Evolutionary conservation across 148 eudicot species (phyloP), one percentile per base, ranked within the genome.

Genomic region (Silene conica): DNA sequence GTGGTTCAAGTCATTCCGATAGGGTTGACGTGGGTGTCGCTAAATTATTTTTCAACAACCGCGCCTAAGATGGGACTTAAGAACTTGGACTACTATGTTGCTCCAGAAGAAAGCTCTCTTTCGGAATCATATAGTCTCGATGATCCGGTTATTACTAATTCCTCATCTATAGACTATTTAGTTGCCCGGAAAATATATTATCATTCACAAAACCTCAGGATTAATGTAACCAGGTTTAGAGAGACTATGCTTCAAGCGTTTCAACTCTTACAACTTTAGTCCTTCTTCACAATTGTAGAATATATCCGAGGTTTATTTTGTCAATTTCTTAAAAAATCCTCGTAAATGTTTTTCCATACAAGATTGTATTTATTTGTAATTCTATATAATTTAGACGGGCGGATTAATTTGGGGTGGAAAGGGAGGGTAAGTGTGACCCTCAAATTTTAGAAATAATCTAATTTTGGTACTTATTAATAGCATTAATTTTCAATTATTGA

Each of bases 1-100:
- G 28, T 86, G 81, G 76, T 87, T 59, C 94, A 89, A 48, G 76
- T 89, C 12, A 89, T 86, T 18, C 82, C 85, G 0, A 73, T 87
- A 8, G 88, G 87, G 7, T 66, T 86, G 31, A 28, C 0, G 86
- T 86, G 88, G 89, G 77, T 84, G 0, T 78, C 89, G 0, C 28
- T 52, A 1, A 61, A 13, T 18, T 87, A 81, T 68, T 89, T 45
- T 21, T 87, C 84, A 2, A 75, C 56, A 20, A 88, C 94, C 9
- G 82, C 86, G 0, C 57, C 1, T 3, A 73, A 13, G 2, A 86
- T 89, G 86, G 90, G 89, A 0, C 60, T 87, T 60, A 76, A 80
- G 9, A 86, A 87, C 73, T 25, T 89, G 57, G 81, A 85, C 57
- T 89, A 89, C 67, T 76, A 80, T 68, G 71, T 87, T 68, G 76